Percentiles rank a stretch among this genome's conserved stretches.
phyloP scores from a whole-genome alignment of 2,329 filamentous ascomycete genomes.

The Trichocomaceae sp. region DNA sequence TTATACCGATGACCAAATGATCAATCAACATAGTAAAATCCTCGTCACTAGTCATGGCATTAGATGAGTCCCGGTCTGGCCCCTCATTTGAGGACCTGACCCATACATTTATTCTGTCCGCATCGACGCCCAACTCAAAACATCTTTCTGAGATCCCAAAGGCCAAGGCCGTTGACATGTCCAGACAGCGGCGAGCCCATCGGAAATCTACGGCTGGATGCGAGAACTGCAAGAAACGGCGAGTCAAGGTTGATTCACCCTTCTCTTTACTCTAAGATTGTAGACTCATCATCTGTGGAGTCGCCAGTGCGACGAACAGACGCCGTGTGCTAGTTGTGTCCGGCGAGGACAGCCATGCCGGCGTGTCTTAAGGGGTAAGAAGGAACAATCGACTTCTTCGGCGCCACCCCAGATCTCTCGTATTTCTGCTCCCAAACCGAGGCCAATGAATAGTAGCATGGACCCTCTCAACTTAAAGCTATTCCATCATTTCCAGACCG shows the following conservation, averaged over 20 bases:
- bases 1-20: not conserved
- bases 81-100: constrained; percentile 5
- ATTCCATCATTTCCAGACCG: constrained; percentile 8
- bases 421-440: not conserved
- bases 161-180: not conserved
- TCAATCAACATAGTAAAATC: not conserved
- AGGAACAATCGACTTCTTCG: not conserved
- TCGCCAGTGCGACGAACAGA: constrained; percentile 2
- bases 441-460: not conserved
- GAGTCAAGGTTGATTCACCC: constrained; percentile 2
- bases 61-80: not conserved
- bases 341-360: constrained; percentile 5
- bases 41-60: not conserved
- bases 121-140: not conserved
- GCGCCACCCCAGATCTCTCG: not conserved
- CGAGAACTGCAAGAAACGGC: constrained; percentile 7
- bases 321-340: constrained; percentile 8
- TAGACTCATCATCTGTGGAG: not conserved
- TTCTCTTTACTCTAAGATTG: not conserved
- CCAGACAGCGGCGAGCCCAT: constrained; percentile 9
- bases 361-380: not conserved
- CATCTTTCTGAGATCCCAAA: constrained; percentile 6
- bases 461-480: not conserved
- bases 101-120: constrained; percentile 4
- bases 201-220: constrained; percentile 7